phyloP scores from a whole-genome alignment of 495 filamentous ascomycete species.

The Clavariopsis aquatica region DNA sequence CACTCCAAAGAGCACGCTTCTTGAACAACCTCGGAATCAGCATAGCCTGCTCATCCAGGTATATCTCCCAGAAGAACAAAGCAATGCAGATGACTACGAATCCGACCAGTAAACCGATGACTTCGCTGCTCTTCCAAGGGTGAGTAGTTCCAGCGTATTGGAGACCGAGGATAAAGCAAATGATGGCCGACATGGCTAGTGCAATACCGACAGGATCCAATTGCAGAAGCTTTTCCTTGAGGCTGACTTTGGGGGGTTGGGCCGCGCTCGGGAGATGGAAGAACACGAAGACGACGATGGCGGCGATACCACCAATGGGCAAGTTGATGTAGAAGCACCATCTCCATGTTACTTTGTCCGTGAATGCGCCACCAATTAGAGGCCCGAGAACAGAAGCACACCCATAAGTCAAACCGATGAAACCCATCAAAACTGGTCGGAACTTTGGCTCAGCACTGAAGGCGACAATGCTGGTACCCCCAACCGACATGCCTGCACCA shows the following conservation, averaged over 20 bases:
- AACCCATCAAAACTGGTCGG: slow-evolving; percentile 69
- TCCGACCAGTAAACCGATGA: slow-evolving; percentile 53
- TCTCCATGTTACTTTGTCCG: slow-evolving; percentile 61
- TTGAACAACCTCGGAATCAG: slow-evolving; percentile 25
- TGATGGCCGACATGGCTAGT: slow-evolving; percentile 32
- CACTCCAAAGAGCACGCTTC: slow-evolving; percentile 15
- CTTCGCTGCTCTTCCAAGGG: slow-evolving; percentile 41
- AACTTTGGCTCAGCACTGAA: slow-evolving; percentile 69
- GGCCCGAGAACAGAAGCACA: slow-evolving; percentile 58
- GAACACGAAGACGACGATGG: slow-evolving; percentile 48
- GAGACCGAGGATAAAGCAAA: slow-evolving; percentile 36
- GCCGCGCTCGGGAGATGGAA: slow-evolving; percentile 43
- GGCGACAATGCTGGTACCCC: slow-evolving; percentile 78
- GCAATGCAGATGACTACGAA: slow-evolving; percentile 33
- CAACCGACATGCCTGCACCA: slow-evolving; percentile 77
- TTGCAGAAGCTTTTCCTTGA: slow-evolving; percentile 39
- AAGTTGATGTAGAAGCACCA: slow-evolving; percentile 56
- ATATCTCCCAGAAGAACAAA: slow-evolving; percentile 29
- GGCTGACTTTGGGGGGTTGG: slow-evolving; percentile 25
- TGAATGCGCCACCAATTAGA: slow-evolving; percentile 44
- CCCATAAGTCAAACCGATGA: slow-evolving; percentile 75
- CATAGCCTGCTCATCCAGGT: slow-evolving; percentile 31
- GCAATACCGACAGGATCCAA: slow-evolving; percentile 36
- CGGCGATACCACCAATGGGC: slow-evolving; percentile 51
- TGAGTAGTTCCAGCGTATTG: slow-evolving; percentile 40